phyloP scores from a whole-genome alignment of 164 flowering plant species.

The Pachysandra terminalis region DNA sequence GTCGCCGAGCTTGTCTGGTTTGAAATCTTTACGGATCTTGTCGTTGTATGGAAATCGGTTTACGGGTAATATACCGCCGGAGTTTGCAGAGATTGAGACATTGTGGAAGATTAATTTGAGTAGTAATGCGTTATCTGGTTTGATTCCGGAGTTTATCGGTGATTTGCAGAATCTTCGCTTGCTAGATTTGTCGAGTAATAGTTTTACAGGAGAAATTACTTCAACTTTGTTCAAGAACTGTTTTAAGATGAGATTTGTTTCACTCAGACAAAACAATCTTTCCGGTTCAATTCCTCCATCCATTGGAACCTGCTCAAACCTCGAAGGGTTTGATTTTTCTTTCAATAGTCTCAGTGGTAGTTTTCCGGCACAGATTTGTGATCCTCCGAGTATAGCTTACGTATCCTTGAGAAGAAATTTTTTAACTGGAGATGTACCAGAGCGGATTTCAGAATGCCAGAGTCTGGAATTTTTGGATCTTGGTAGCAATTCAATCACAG shows the following conservation, averaged over 20 bases:
- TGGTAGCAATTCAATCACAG: constrained; percentile 66
- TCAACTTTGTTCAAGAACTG: constrained; percentile 57
- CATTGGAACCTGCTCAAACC: constrained; percentile 53
- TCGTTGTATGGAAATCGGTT: constrained; percentile 77
- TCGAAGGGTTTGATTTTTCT: constrained; percentile 76
- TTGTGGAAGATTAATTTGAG: constrained; percentile 93
- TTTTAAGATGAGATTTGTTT: constrained; percentile 60
- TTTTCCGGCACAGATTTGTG: constrained; percentile 58
- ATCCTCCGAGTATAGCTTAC: constrained; percentile 38
- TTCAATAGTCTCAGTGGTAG: constrained; percentile 64
- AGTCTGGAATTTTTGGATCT: constrained; percentile 76
- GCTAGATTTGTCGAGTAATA: constrained; percentile 85
- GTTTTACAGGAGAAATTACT: constrained; percentile 65
- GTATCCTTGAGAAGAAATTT: constrained; percentile 70
- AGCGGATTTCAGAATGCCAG: constrained; percentile 42
- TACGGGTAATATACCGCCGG: constrained; percentile 63
- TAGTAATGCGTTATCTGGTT: constrained; percentile 75
- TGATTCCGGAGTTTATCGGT: constrained; percentile 79
- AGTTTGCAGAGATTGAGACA: constrained; percentile 43
- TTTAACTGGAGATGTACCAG: constrained; percentile 48
- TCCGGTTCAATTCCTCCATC: constrained; percentile 64
- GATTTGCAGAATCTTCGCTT: constrained; percentile 58
- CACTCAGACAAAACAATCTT: constrained; percentile 68
- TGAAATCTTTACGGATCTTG: constrained; percentile 57
- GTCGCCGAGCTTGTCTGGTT: constrained; percentile 65